Evolutionary conservation across 2,329 filamentous ascomycete species (phyloP).

Genomic region (Aspergillus thermomutatus): DNA sequence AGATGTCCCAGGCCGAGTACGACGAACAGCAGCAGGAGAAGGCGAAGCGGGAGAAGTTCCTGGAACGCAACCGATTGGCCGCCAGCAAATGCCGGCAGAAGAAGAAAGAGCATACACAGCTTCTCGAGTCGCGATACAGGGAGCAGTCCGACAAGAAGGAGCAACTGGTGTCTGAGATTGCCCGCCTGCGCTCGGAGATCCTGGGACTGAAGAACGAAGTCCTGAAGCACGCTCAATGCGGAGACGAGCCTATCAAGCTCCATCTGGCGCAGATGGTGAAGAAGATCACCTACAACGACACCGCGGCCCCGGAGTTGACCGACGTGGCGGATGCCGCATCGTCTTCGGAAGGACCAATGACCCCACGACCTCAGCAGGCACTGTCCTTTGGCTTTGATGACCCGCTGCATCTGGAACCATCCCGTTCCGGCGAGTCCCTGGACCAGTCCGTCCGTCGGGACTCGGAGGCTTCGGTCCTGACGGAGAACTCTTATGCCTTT

Average conservation of each 20-base stretch:
- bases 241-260: constrained; percentile 35
- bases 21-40: constrained; percentile 28
- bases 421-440: constrained; percentile 8
- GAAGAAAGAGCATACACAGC: constrained; percentile 57
- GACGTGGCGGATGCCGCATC: constrained; percentile 10
- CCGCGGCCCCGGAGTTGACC: constrained; percentile 9
- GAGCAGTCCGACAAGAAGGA: constrained; percentile 35
- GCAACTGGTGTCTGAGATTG: constrained; percentile 30
- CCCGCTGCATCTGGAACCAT: constrained; percentile 25
- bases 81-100: constrained; percentile 62
- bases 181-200: constrained; percentile 35
- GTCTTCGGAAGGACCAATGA: constrained; percentile 9
- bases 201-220: constrained; percentile 40
- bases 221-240: constrained; percentile 38
- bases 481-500: constrained; percentile 28
- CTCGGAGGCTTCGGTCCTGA: constrained; percentile 26
- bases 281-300: constrained; percentile 30
- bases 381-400: constrained; percentile 36
- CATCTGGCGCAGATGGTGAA: constrained; percentile 39
- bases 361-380: constrained; percentile 5
- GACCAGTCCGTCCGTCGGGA: constrained; percentile 30
- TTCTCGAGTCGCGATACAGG: constrained; percentile 44
- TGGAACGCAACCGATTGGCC: constrained; percentile 58
- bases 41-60: constrained; percentile 49
- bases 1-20: constrained; percentile 15